Base-by-base conservation (phyloP, 306 rosid species). In the Lotus japonicus region DNA sequence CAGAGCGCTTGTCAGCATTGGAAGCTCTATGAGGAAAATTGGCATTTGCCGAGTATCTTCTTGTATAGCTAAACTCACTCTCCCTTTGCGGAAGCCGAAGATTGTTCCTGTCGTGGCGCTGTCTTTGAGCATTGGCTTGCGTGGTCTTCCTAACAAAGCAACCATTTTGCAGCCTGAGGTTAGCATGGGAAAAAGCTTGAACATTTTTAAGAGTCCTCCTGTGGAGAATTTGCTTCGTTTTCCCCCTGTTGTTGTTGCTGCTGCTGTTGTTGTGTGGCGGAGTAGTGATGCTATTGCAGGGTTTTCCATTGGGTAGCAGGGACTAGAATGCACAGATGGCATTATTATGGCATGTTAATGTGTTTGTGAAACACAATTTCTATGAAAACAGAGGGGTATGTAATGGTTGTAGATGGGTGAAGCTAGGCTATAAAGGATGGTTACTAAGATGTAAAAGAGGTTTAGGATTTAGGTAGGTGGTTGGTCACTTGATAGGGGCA, bases 101-200 rank as follows among this genome's bases (percentile, higher is more conserved):
- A 94, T 87, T 1, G 99, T 94, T 0, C 92, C 99, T 0, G 96
- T 94, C 0, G 95, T 90, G 6, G 97, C 97, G 6, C 80, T 56
- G 80, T 94, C 99, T 54, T 94, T 94, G 1, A 94, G 79, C 70
- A 90, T 58, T 4, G 98, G 85, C 77, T 86, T 88, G 8, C 96
- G 64, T 0, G 95, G 95, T 38, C 92, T 75, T 33, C 99, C 97
- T 3, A 94, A 74, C 4, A 94, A 84, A 0, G 92, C 95, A 31
- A 88, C 97, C 99, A 94, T 90, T 75, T 94, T 94, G 86, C 96
- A 94, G 26, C 99, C 97, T 0, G 97, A 90, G 5, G 83, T 87
- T n/a, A 94, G 56, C 97, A 88, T 88, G 0, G 97, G 99, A 51
- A 94, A 85, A 23, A 94, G 85, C 74, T 90, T 94, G 77, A 94